A percentile compares a stretch with the other conserved stretches of the same genome.
Conservation (phyloP, 192 early-diverging fungal species). For the Coemansia sp. region DNA sequence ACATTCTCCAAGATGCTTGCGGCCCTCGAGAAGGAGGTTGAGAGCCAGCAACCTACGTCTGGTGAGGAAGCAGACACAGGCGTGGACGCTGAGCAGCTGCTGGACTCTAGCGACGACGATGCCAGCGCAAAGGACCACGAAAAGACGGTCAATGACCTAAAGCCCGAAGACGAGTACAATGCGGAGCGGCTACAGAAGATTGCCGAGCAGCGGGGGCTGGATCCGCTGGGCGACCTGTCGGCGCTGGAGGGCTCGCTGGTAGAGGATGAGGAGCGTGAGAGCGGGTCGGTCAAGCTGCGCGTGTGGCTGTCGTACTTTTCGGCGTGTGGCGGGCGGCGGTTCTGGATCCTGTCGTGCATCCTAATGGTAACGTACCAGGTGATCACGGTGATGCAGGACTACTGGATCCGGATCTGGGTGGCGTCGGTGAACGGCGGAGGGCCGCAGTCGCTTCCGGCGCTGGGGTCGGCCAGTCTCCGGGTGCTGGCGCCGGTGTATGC, state of each 20-base stretch:
- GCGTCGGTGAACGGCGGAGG: conserved; percentile 4
- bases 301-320: conserved; percentile 72
- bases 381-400: conserved; percentile 51
- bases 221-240: conserved; percentile 15
- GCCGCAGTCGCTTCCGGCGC: not conserved
- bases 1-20: conserved; percentile 8
- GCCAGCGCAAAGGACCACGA: not conserved
- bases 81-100: not conserved
- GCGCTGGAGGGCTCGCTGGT: conserved; percentile 56
- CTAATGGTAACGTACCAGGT: conserved; percentile 48
- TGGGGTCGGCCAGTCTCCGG: not conserved
- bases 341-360: conserved; percentile 51
- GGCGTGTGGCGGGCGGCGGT: conserved; percentile 55
- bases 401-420: conserved; percentile 63
- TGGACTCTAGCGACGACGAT: conserved; percentile 27
- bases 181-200: conserved; percentile 17
- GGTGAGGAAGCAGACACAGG: conserved; percentile 21
- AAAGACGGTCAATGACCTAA: not conserved
- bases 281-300: conserved; percentile 60
- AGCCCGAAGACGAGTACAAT: conserved; percentile 25
- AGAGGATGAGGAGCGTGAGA: conserved; percentile 72
- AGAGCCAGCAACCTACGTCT: conserved; percentile 15
- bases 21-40: conserved; percentile 12
- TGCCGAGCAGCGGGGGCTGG: conserved; percentile 27
- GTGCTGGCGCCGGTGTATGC: not conserved